These are phyloP conservation scores for Pseudopithomyces chartarum DNA, from an alignment of 2,329 filamentous ascomycete species.

Conservation along the genomic window DNA sequence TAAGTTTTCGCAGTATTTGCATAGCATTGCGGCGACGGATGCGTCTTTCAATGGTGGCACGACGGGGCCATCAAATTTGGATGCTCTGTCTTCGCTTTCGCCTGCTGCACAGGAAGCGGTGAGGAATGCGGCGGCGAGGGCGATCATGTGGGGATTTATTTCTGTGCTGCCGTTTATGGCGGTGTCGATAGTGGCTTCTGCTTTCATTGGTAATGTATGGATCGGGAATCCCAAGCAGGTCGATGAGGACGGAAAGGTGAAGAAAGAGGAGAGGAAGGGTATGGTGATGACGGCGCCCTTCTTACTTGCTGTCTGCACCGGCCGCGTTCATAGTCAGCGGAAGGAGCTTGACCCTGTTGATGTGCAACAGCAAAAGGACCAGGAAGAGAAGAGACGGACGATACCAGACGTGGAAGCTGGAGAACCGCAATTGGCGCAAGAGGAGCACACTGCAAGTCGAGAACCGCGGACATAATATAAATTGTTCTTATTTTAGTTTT, in stretches of 20 bases:
- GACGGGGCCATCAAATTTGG: conserved; percentile 29
- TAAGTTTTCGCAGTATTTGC: conserved; percentile 41
- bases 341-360: conserved; percentile 22
- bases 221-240: conserved; percentile 45
- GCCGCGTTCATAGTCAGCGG: conserved; percentile 13
- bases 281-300: conserved; percentile 27
- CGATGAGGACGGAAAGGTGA: conserved; percentile 27
- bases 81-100: conserved; percentile 46
- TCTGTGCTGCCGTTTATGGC: conserved; percentile 65
- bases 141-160: conserved; percentile 70
- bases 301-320: conserved; percentile 20
- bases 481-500: too few relatives aligned
- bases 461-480: too few relatives aligned
- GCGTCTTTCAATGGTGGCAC: conserved; percentile 28
- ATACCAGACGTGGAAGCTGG: conserved; percentile 16
- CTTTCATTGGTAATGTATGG: conserved; percentile 59
- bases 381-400: conserved; percentile 9
- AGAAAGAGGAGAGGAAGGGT: conserved; percentile 18
- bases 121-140: conserved; percentile 55
- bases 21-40: conserved; percentile 26
- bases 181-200: conserved; percentile 51
- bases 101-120: conserved; percentile 44
- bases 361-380: conserved; percentile 9
- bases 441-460: too few relatives aligned
- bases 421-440: background rate